These are phyloP conservation scores for Colletotrichum noveboracense DNA, from an alignment of 2,329 filamentous ascomycete genomes.

Conservation along the genomic window DNA sequence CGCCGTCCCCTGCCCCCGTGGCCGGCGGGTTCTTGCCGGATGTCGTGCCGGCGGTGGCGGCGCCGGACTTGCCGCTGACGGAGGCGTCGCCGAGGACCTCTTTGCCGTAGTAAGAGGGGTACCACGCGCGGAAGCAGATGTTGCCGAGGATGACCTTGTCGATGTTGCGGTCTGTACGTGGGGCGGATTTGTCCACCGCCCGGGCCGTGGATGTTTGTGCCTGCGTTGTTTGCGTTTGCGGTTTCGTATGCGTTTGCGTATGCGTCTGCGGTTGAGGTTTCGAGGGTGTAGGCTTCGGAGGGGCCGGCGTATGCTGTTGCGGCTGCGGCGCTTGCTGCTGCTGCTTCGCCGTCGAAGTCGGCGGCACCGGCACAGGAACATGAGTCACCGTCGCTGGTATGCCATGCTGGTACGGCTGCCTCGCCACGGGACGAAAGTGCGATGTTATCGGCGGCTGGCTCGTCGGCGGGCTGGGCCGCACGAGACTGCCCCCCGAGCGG, in stretches of 20 bases:
- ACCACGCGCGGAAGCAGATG: slow-evolving; percentile 87
- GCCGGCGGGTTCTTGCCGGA: background rate
- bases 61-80: slow-evolving; percentile 16
- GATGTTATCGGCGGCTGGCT: slow-evolving; percentile 23
- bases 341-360: slow-evolving; percentile 21
- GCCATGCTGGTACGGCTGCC: slow-evolving; percentile 1
- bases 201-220: slow-evolving; percentile 14
- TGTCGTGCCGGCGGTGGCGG: slow-evolving; percentile 12
- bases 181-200: slow-evolving; percentile 36
- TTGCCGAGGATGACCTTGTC: slow-evolving; percentile 86
- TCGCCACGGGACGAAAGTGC: slow-evolving; percentile 5
- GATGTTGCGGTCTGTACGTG: slow-evolving; percentile 73
- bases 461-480: slow-evolving; percentile 22
- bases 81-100: slow-evolving; percentile 63
- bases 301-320: background rate
- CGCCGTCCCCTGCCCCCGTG: slow-evolving; percentile 20
- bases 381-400: background rate
- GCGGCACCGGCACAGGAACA: slow-evolving; percentile 7
- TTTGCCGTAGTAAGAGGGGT: slow-evolving; percentile 87
- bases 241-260: slow-evolving; percentile 21
- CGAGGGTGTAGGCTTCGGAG: slow-evolving; percentile 21
- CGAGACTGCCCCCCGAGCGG: slow-evolving; percentile 16
- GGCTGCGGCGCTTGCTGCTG: background rate
- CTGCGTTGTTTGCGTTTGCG: background rate
- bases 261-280: slow-evolving; percentile 12